phyloP scores from a whole-genome alignment of 371 early-diverging fungal species.

The Massospora cicadina region DNA sequence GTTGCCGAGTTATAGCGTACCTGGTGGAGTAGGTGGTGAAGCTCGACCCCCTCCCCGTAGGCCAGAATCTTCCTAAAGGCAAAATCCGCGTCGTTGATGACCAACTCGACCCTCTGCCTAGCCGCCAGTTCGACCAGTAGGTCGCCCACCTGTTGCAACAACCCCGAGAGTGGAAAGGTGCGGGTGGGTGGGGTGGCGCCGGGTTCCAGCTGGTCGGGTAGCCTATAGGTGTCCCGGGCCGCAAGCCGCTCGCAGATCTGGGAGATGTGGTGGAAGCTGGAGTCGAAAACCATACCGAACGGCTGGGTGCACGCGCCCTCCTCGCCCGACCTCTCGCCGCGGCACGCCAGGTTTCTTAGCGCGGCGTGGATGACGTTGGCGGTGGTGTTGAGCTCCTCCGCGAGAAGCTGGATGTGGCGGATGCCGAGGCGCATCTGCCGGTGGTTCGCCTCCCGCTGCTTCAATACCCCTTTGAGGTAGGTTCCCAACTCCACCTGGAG shows the following conservation, averaged over 20 bases:
- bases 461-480: not conserved
- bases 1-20: not conserved
- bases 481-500: not conserved
- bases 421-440: not conserved
- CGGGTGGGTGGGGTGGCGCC: not conserved
- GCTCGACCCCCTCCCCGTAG: slow-evolving; percentile 4
- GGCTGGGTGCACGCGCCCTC: not conserved
- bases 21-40: slow-evolving; percentile 3
- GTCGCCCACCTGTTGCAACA: slow-evolving; percentile 6
- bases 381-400: not conserved
- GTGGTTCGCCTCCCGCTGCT: not conserved
- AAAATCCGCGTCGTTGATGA: slow-evolving; percentile 9
- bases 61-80: slow-evolving; percentile 1
- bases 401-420: not conserved
- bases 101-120: slow-evolving; percentile 1
- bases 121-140: not conserved
- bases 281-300: not conserved
- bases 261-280: not conserved
- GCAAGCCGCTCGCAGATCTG: not conserved
- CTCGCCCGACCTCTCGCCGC: not conserved
- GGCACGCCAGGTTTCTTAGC: not conserved
- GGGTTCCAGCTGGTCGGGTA: not conserved
- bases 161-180: not conserved
- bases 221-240: not conserved
- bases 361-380: not conserved